Evolutionary conservation across 192 early-diverging fungal species (phyloP), one percentile per base, ranked within the genome.

Genomic region (Coemansia sp.): DNA sequence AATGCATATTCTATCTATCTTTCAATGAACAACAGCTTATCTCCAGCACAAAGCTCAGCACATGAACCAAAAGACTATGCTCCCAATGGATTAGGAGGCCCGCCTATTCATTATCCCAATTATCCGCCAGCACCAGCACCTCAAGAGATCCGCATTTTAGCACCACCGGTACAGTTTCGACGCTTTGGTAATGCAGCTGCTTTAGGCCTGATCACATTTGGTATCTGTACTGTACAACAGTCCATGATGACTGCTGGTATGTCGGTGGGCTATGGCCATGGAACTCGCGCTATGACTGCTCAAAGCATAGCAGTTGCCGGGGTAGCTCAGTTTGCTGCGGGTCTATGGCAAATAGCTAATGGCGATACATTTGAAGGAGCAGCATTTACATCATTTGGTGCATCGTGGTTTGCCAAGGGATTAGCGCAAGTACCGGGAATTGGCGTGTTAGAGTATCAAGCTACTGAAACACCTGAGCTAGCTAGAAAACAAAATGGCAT

Each of bases 341-440:
- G 72, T 0, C 43, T 76, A 9, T 78, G 75, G 75, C 75, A 78
- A 38, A 63, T 78, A 10, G 75, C 75, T 53, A 78, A 78, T 57
- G 75, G 75, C 16, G 69, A 78, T 18, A 71, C 75, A 1, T 78
- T 78, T 40, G 75, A 78, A 43, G 75, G 75, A 6, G 75, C 75
- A 0, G 68, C 68, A 11, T 78, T 78, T 28, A 67, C 65, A 5
- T 68, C 75, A 47, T 78, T 78, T 51, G 75, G 75, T 0, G 68
- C 64, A 1, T 45, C 64, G 4, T 78, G 75, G 75, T 30, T 78
- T 18, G 75, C 75, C 36, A 71, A 71, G 49, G 75, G 68, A 0
- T 23, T 71, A 23, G 65, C 59, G 0, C 45, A 54, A 5, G 54
- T 78, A 0, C 75, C 75, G 0, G 68, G 75, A 0, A 36, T 57